Base-by-base conservation (phyloP, 2,329 filamentous ascomycete genomes). In the Biscogniauxia sp. region DNA sequence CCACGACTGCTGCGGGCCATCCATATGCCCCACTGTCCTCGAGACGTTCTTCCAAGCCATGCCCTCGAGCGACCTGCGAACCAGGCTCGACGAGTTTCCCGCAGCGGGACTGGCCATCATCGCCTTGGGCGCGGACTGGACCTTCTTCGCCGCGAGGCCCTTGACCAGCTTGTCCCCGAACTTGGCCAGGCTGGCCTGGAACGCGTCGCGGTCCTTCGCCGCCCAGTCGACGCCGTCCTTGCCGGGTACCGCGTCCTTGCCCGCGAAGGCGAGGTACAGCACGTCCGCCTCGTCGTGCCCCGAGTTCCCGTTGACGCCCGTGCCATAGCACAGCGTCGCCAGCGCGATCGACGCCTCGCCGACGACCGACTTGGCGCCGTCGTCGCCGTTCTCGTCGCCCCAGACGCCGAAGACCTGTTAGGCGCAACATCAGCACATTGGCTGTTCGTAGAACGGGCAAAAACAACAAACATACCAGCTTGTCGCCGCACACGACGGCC, bases 311-410 rank as follows among this genome's bases (percentile, higher is more conserved):
- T 75, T 83, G 32, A 89, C 74, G 1, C 69, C 69, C 5, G 76
- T 73, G 2, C 84, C 84, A 68, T 80, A 88, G 70, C 85, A 88
- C 20, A 81, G 75, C 32, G 83, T 82, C 1, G 82, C 85, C 7
- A 88, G 76, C 1, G 83, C 80, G 64, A 88, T 80, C 25, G 82
- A 82, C 0, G 82, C 79, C 65, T 88, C 85, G 45, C 85, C 85
- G 0, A 84, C 79, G 64, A 82, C 73, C 23, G 82, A 74, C 56
- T 77, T 69, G 6, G 69, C 61, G 2, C 79, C 78, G 55, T 82
- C 79, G 54, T 79, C 82, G 51, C 84, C 85, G 62, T 88, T 88
- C 37, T 80, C 82, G 64, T 88, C 84, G 20, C 84, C 85, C 84
- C 84, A 88, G 55, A 87, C 74, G 11, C 83, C 84, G 67, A 87